Base-by-base conservation (phyloP, 768 basidiomycete genomes). In the Auricularia sp. region DNA sequence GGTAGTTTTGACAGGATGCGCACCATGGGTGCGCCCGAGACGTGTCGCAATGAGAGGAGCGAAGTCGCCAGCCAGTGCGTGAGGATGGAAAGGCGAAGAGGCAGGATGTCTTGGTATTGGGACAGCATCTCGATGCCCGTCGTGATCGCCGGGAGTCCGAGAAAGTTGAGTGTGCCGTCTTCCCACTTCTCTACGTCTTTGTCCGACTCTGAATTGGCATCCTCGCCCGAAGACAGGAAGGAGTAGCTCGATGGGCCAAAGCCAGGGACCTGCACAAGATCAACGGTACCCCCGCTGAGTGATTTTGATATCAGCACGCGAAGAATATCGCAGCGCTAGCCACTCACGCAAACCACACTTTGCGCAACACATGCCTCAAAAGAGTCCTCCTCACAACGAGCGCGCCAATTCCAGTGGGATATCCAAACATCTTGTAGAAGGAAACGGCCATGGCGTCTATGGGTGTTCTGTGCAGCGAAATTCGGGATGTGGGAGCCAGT, bases 371-470 rank as follows among this genome's bases (percentile, higher is more conserved):
- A 42, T 42, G 7, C 4, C 73, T 73, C 62, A 91, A 74, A 68
- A 91, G 90, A 8, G 82, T 81, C 70, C 86, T 85, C 72, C 86
- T 88, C 54, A 88, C 86, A 36, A 93, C 73, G 3, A 93, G 78
- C 12, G 90, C 90, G 36, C 91, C 91, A 51, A 92, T 83, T 8
- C 91, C 91, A 0, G 90, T 92, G 11, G 91, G 91, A 68, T 86
- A 93, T 39, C 91, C 91, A 67, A 92, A 90, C 88, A 93, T 91
- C 69, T 93, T 93, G 76, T 93, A 93, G 70, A 93, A 91, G 53
- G 87, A 90, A 62, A 93, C 71, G 0, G 86, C 90, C 82, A 91
- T 85, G 1, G 90, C 91, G 72, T 93, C 91, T 10, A 91, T 86
- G 3, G 86, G 83, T 36, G 79, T 80, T 61, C 86, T 81, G 1